Conservation (phyloP, 495 filamentous ascomycete species). For the Ramalina intermedia region DNA sequence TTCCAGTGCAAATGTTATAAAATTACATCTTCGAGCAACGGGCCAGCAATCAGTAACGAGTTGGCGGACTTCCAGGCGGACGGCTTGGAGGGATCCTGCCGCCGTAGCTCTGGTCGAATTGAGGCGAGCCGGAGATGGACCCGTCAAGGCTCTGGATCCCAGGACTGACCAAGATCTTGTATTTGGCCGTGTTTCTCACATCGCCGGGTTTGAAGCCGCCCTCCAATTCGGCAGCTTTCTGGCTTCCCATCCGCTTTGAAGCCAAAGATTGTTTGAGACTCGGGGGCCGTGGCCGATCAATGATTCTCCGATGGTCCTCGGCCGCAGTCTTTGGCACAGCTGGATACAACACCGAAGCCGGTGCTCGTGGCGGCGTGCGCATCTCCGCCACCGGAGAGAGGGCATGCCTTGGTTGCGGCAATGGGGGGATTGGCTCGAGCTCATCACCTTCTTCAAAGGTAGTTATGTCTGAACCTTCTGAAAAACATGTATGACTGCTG, state of each 20-base stretch:
- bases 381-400: constrained; percentile 12
- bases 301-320: constrained; percentile 8
- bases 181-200: constrained; percentile 8
- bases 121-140: background rate
- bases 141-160: constrained; percentile 8
- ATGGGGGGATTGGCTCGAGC: constrained; percentile 1
- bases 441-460: constrained; percentile 16
- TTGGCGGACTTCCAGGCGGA: too few species aligned
- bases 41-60: too few species aligned
- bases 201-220: background rate
- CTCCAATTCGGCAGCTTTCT: constrained; percentile 5
- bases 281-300: constrained; percentile 1
- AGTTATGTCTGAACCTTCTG: constrained; percentile 8
- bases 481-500: constrained; percentile 5
- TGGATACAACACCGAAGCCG: constrained; percentile 3
- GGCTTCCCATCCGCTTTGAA: constrained; percentile 1
- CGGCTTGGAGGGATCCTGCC: too few species aligned
- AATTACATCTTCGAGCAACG: too few species aligned
- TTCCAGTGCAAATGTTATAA: too few species aligned
- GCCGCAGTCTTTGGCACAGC: constrained; percentile 6
- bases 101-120: too few species aligned
- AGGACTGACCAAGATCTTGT: constrained; percentile 12
- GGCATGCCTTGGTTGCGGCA: background rate
- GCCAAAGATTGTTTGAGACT: background rate
- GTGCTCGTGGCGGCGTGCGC: constrained; percentile 1